Evolutionary conservation across 1,139 yeast species (phyloP), one percentile per base, ranked within the genome.

Genomic region (Tardiomyces depauwii): DNA sequence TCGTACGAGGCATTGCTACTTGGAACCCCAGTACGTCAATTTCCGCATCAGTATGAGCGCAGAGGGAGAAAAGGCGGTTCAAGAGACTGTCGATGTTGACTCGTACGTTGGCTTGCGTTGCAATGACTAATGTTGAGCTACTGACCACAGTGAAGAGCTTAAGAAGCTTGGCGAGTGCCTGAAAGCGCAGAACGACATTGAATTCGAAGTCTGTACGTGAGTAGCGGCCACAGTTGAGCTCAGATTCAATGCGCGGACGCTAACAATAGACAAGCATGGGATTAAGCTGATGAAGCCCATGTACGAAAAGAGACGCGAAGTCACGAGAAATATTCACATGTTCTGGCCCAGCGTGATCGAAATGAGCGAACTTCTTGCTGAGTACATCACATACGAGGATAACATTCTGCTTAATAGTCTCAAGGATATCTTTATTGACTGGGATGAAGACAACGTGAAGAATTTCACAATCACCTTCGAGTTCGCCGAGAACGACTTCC

Each of bases 161-260:
- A 16, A 36, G 19, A 9, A 46, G 42, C 55, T 63, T 40, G 61
- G 62, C 2, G 76, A 76, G 55, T 68, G 85, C 44, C 71, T 71
- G 21, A 83, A 79, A 44, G 85, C 82, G 57, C 66, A 62, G 45
- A 51, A 53, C 38, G 48, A 47, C 12, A 59, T 59, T 11, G 67
- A 64, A 45, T 46, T 53, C 19, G 58, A 60, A 41, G 55, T 64
- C 25, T 52, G 58, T 47, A 54, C 47, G 53, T 10, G 12, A 27
- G 25, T 7, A 21, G 25, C 7, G 7, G 7, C 4, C 25, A 21
- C 25, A 21, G 59, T 59, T 11, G 67, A 64, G 45, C 46, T 53
- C 19, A 57, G 60, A 41, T 55, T 64, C 25, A 51, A 57, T 47
- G 54, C 47, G 53, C 10, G 16, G 16, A 14, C 10, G 10, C 36